phyloP scores from a whole-genome alignment of 1,284 basidiomycete species.

The Omphalotus olearius region DNA sequence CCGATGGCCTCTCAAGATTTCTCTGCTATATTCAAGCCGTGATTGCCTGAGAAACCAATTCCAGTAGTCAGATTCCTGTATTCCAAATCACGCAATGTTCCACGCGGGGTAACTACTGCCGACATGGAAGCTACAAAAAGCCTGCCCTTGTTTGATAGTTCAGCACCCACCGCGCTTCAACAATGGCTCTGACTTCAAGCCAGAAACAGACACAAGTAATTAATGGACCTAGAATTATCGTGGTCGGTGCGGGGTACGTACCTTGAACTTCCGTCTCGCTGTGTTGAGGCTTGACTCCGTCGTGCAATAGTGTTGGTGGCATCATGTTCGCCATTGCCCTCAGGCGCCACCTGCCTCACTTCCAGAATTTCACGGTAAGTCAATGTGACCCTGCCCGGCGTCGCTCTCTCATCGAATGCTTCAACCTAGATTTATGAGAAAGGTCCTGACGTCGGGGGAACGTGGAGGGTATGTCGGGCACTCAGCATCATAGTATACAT shows the following conservation, averaged over 20 bases:
- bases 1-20: no score
- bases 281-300: slow-evolving; percentile 10
- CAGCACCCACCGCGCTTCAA: no score
- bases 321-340: slow-evolving; percentile 29
- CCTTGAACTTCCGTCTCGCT: slow-evolving; percentile 26
- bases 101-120: no score
- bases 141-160: no score
- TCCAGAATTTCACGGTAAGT: slow-evolving; percentile 28
- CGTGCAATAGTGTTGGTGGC: slow-evolving; percentile 17
- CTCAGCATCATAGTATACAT: background rate
- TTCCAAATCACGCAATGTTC: no score
- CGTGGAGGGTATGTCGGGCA: slow-evolving; percentile 29
- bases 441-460: slow-evolving; percentile 29
- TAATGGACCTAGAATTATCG: slow-evolving; percentile 22
- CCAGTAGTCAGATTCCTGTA: no score
- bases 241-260: slow-evolving; percentile 35
- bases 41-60: no score
- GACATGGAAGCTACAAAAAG: no score
- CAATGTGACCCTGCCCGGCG: background rate
- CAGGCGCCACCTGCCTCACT: slow-evolving; percentile 27
- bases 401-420: slow-evolving; percentile 4
- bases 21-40: no score
- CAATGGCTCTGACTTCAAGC: no score
- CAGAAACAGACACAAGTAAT: no score
- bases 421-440: slow-evolving; percentile 31